Percentiles rank a stretch among this genome's conserved stretches.
phyloP scores from a whole-genome alignment of 1,284 basidiomycete species.

The Pascua guehoae region DNA sequence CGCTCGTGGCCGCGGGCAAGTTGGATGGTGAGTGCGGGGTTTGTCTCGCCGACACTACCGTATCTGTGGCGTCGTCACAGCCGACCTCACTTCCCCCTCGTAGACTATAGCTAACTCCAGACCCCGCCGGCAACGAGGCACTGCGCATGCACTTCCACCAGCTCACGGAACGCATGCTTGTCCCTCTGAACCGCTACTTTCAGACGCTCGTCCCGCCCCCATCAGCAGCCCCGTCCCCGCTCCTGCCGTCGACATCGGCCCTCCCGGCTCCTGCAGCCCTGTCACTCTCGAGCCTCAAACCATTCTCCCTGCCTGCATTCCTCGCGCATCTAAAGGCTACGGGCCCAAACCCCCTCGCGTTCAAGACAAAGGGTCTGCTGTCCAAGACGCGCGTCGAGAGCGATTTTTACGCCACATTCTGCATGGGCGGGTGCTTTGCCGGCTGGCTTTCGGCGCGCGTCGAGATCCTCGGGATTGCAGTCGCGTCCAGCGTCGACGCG shows the following conservation, averaged over 20 bases:
- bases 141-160: constrained; percentile 82
- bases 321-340: constrained; percentile 74
- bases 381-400: constrained; percentile 44
- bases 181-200: constrained; percentile 88
- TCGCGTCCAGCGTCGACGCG: constrained; percentile 16
- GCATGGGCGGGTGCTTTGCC: constrained; percentile 44
- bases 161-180: constrained; percentile 81
- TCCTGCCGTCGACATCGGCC: constrained; percentile 9
- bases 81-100: too few species aligned
- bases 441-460: constrained; percentile 42
- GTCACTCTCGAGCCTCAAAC: constrained; percentile 53
- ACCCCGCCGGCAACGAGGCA: constrained; percentile 55
- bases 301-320: constrained; percentile 76
- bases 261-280: constrained; percentile 9
- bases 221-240: constrained; percentile 2
- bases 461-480: constrained; percentile 31
- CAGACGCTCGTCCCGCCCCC: constrained; percentile 72
- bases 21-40: constrained; percentile 34
- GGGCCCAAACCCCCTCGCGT: constrained; percentile 68
- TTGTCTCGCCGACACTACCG: too few species aligned
- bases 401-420: constrained; percentile 49
- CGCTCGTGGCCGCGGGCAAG: constrained; percentile 39
- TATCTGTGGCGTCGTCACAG: too few species aligned
- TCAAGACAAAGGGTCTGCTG: constrained; percentile 53
- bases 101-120: constrained; percentile 19